Base-by-base conservation (phyloP, 2,329 filamentous ascomycete species). In the Trichocomaceae sp. region DNA sequence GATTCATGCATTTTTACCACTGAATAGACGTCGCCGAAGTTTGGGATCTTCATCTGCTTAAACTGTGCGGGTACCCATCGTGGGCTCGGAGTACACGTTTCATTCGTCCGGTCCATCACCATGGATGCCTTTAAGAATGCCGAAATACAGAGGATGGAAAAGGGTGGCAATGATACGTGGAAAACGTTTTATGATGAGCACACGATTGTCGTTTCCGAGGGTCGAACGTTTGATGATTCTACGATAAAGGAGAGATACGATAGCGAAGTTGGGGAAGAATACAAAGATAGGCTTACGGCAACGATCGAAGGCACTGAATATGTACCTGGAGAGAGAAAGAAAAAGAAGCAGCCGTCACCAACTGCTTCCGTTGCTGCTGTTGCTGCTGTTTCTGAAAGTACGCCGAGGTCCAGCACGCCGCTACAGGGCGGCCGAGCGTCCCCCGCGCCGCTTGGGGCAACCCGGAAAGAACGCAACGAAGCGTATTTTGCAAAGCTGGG, bases 21-120 rank as follows among this genome's bases (percentile, higher is more conserved):
- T 45, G 57, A 23, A 23, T 61, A 84, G 82, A 83, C 84, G 33
- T 85, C 90, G 37, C 93, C 93, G 61, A 99, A 99, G 75, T 95
- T 99, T 70, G 92, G 92, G 68, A 89, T 96, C 72, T 99, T 99
- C 78, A 96, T 99, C 80, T 99, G 93, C 75, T 84, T 99, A 51
- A 89, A 87, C 60, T 99, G 93, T 77, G 92, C 91, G 33, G 93
- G 93, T 63, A 88, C 93, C 52, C 93, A 99, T 75, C 87, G 93
- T 60, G 90, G 90, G 2, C 83, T 99, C 29, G 93, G 93, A 58
- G 93, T 99, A 35, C 93, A 99, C 78, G 96, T 99, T 72, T 96
- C 90, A 69, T 99, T 99, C 75, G 91, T 99, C 60, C 87, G 93
- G 57, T 93, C 88, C 66, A 93, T 97, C 67, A 96, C 90, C 59